Evolutionary conservation across 2,329 filamentous ascomycete species (phyloP).

Genomic region (Samsoniella hepiali): DNA sequence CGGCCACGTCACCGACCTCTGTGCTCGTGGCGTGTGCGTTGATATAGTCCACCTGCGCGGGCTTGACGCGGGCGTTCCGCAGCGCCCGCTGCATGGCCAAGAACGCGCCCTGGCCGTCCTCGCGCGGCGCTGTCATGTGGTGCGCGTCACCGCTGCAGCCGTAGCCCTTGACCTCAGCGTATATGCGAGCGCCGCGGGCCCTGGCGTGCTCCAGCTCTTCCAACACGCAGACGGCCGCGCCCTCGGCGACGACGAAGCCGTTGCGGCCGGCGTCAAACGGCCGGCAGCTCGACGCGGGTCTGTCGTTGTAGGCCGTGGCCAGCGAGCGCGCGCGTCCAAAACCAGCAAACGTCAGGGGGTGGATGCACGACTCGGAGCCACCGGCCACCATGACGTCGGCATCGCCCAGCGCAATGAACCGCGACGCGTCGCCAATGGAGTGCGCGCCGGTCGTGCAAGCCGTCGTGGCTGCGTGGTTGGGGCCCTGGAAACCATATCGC

Average conservation of each 20-base stretch:
- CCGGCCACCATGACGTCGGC: constrained; percentile 96
- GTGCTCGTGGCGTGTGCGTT: constrained; percentile 96
- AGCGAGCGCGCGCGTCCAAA: constrained; percentile 87
- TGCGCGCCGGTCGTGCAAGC: constrained; percentile 96
- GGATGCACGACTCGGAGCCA: constrained; percentile 91
- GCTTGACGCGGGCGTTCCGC: constrained; percentile 65
- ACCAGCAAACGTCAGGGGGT: constrained; percentile 87
- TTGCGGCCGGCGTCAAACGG: constrained; percentile 79
- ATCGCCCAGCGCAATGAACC: constrained; percentile 87
- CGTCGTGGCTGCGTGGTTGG: constrained; percentile 89
- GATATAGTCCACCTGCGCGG: constrained; percentile 77
- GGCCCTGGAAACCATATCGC: constrained; percentile 82
- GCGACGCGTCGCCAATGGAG: constrained; percentile 88
- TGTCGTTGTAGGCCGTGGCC: constrained; percentile 74
- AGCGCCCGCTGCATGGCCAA: constrained; percentile 84
- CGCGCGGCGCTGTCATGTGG: constrained; percentile 87
- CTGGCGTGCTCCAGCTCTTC: constrained; percentile 90
- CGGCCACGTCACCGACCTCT: constrained; percentile 77
- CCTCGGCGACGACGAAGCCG: constrained; percentile 92
- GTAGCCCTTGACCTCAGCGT: constrained; percentile 86
- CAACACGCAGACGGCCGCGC: constrained; percentile 80
- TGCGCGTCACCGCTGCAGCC: constrained; percentile 87
- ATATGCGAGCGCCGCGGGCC: constrained; percentile 72
- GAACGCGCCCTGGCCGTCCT: constrained; percentile 77
- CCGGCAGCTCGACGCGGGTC: constrained; percentile 68